A percentile compares a stretch with the other conserved stretches of the same genome.
Evolutionary conservation across 2,329 filamentous ascomycete species (phyloP).

Genomic region (Talaromyces albobiverticillius): DNA sequence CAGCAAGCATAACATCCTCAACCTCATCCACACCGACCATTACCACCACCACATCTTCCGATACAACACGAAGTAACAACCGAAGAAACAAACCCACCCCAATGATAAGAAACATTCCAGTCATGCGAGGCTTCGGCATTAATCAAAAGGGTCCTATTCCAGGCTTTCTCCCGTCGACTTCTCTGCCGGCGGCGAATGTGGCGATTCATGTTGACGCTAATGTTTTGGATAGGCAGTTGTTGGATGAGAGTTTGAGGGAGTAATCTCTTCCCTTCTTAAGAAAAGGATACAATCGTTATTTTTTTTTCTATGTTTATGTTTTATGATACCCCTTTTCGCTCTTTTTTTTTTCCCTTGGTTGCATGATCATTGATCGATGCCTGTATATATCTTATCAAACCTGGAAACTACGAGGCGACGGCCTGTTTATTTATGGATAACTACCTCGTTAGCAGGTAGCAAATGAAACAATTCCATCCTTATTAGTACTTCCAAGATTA

Average conservation of each 20-base stretch:
- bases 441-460: too few relatives aligned
- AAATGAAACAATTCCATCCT: too few relatives aligned
- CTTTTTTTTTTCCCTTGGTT: conserved; percentile 3
- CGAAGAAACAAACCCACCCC: conserved; percentile 66
- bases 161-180: conserved; percentile 57
- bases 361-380: too few relatives aligned
- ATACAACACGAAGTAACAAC: conserved; percentile 29
- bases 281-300: conserved; percentile 8
- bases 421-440: too few relatives aligned
- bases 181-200: conserved; percentile 47
- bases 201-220: conserved; percentile 56
- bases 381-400: too few relatives aligned
- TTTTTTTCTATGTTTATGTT: conserved; percentile 7
- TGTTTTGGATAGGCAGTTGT: conserved; percentile 57
- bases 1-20: conserved; percentile 5
- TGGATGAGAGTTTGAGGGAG: conserved; percentile 59
- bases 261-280: conserved; percentile 17
- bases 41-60: conserved; percentile 22
- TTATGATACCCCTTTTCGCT: conserved; percentile 12
- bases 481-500: too few relatives aligned
- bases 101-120: conserved; percentile 49
- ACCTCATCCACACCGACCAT: conserved; percentile 15
- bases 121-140: conserved; percentile 63
- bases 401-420: too few relatives aligned
- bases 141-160: conserved; percentile 75